Percentiles rank a stretch among this genome's conserved stretches.
Evolutionary conservation across 139 green algal species (phyloP).

Genomic region (Zygnema cylindricum): DNA sequence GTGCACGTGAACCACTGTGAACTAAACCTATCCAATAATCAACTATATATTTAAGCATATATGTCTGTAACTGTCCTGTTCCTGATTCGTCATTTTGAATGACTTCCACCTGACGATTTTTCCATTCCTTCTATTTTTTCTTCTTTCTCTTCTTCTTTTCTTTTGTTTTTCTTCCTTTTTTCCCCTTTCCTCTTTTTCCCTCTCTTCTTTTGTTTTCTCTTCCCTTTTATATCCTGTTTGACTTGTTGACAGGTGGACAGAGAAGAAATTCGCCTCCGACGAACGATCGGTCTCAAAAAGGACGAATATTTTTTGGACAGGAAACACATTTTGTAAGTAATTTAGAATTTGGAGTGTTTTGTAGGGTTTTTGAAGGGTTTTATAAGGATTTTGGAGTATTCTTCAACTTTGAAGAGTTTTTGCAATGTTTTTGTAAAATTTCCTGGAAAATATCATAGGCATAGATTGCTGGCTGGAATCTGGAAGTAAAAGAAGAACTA

Average conservation of each 20-base stretch:
- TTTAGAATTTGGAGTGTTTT: too few relatives aligned
- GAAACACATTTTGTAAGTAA: constrained; percentile 85
- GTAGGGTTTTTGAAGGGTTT: neutral
- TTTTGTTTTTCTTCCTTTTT: too few relatives aligned
- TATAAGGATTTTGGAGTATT: neutral
- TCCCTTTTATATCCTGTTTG: neutral
- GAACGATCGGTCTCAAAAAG: constrained; percentile 91
- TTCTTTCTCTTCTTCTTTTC: constrained; percentile 14
- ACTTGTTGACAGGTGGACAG: constrained; percentile 70
- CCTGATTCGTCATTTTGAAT: neutral
- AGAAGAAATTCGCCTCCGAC: constrained; percentile 87
- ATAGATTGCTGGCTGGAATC: too few relatives aligned
- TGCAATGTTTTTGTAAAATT: neutral
- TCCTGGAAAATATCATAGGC: too few relatives aligned
- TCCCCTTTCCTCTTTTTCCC: neutral
- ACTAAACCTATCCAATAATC: neutral
- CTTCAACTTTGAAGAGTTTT: too few relatives aligned
- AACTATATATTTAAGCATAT: neutral
- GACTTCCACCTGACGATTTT: neutral
- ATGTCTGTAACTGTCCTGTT: neutral
- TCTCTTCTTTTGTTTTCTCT: neutral
- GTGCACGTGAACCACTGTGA: constrained; percentile 58
- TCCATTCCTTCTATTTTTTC: neutral
- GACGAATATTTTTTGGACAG: constrained; percentile 96
- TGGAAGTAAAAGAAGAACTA: too few relatives aligned